Evolutionary conservation across 345 rosid species (phyloP).

Genomic region (Zanthoxylum bungeanum): DNA sequence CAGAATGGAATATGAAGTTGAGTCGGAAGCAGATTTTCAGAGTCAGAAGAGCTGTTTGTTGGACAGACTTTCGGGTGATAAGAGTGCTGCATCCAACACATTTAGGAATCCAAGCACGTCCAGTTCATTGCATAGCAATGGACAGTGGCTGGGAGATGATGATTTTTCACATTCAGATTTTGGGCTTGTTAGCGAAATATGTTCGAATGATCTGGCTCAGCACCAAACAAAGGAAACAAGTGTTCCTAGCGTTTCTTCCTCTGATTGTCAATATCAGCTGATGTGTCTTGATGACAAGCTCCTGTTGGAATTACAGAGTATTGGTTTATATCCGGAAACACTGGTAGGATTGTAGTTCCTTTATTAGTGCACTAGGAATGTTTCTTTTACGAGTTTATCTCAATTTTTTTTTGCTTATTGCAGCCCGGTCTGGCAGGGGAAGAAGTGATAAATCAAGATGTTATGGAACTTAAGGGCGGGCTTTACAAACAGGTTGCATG

Average conservation of each 20-base stretch:
- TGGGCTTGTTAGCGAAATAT: constrained; percentile 58
- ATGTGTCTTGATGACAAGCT: constrained; percentile 77
- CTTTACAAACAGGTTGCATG: constrained; percentile 65
- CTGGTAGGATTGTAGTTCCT: constrained; percentile 48
- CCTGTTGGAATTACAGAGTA: constrained; percentile 80
- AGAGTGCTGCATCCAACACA: constrained; percentile 60
- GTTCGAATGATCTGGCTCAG: constrained; percentile 52
- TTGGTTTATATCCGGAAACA: constrained; percentile 77
- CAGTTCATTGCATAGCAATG: constrained; percentile 65
- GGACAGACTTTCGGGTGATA: constrained; percentile 70
- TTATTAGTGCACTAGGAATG: not conserved
- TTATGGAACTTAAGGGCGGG: constrained; percentile 63
- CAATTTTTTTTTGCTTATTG: constrained; percentile 13
- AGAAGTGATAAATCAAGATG: constrained; percentile 59
- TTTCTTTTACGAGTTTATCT: not conserved
- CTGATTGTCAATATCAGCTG: constrained; percentile 64
- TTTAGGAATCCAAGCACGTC: constrained; percentile 61
- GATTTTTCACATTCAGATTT: constrained; percentile 59
- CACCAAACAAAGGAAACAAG: constrained; percentile 50
- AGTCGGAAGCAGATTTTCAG: constrained; percentile 71
- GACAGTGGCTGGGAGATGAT: constrained; percentile 74
- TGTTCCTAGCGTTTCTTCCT: constrained; percentile 37
- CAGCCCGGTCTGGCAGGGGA: constrained; percentile 94
- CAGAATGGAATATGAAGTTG: constrained; percentile 89
- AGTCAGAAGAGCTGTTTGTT: constrained; percentile 56